Evolutionary conservation across 352 stramenopile species (phyloP), one percentile per base, ranked within the genome.

Genomic region (Phytophthora colocasiae): DNA sequence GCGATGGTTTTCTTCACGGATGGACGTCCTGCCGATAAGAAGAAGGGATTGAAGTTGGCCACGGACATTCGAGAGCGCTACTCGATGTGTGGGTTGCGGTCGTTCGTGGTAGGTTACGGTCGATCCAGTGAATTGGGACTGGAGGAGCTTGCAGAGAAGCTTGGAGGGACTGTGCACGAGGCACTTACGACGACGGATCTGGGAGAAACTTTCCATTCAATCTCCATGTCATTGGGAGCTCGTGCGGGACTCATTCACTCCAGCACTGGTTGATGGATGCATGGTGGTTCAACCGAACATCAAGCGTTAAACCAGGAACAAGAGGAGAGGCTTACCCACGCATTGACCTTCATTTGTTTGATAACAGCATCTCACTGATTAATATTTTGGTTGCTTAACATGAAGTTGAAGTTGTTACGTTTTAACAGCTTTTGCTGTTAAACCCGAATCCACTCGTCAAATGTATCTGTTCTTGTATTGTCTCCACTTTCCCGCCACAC

Each of bases 1-100:
- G 69, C 79, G 24, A 31, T 87, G 43, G 64, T 84, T 31, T 87
- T 87, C 55, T 87, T 84, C 40, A 80, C 75, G 0, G 72, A 87
- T 55, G 75, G 75, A 9, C 67, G 67, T 12, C 77, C 77, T 17
- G 62, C 74, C 8, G 72, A 81, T 32, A 14, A 15, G 7, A 73
- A 75, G 39, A 69, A 81, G 58, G 75, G 73, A 24, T 31, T 44
- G 10, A 40, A 54, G 11, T 40, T 81, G 31, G 77, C 75, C 1
- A 44, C 52, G 22, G 54, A 83, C 34, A 41, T 87, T 43, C 59
- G 46, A 2, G 2, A 73, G 4, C 61, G 47, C 4, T 87, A 69
- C 60, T 58, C 38, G 1, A 57, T 52, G 32, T 65, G 52, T 15
- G 63, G 64, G 0, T 11, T 85, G 31, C 51, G 48, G 26, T 47